Evolutionary conservation across 225 moss, liverwort and hornwort genomes (phyloP).

Genomic region (Polytrichum commune): DNA sequence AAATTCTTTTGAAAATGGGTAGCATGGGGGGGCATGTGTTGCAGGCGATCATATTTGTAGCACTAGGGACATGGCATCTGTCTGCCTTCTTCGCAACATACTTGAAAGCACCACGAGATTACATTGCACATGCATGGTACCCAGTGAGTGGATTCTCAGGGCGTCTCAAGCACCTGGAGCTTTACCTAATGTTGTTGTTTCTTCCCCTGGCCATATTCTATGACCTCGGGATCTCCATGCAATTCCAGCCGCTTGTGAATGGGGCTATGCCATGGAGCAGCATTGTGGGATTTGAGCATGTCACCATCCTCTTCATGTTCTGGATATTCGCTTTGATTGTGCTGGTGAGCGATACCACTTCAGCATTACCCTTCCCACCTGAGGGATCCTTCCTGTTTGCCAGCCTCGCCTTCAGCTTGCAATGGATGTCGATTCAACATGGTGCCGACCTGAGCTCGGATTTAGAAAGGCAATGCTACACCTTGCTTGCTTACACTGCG

Average conservation of each 20-base stretch:
- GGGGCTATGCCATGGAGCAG: slow-evolving; percentile 70
- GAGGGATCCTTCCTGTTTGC: slow-evolving; percentile 75
- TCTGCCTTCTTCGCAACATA: slow-evolving; percentile 53
- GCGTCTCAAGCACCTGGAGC: slow-evolving; percentile 69
- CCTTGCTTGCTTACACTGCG: slow-evolving; percentile 54
- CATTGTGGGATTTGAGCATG: slow-evolving; percentile 78
- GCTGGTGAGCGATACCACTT: slow-evolving; percentile 67
- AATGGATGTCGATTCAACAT: slow-evolving; percentile 62
- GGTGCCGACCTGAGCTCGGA: slow-evolving; percentile 46
- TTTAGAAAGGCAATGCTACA: slow-evolving; percentile 66
- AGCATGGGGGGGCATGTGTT: slow-evolving; percentile 71
- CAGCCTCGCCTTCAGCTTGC: slow-evolving; percentile 70
- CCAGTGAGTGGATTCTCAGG: slow-evolving; percentile 46
- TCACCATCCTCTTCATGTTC: slow-evolving; percentile 78
- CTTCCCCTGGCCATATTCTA: slow-evolving; percentile 81
- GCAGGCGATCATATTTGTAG: slow-evolving; percentile 63
- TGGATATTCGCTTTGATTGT: slow-evolving; percentile 76
- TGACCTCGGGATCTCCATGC: slow-evolving; percentile 73
- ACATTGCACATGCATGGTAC: slow-evolving; percentile 80
- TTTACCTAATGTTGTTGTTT: slow-evolving; percentile 59
- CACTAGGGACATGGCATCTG: slow-evolving; percentile 78
- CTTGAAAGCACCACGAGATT: slow-evolving; percentile 72
- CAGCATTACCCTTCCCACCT: slow-evolving; percentile 64
- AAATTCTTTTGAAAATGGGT: slow-evolving; percentile 28
- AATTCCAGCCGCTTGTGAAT: slow-evolving; percentile 61